These are phyloP conservation scores for Cladosporium sp. DNA, from an alignment of 2,329 filamentous ascomycete genomes.

Conservation along the genomic window DNA sequence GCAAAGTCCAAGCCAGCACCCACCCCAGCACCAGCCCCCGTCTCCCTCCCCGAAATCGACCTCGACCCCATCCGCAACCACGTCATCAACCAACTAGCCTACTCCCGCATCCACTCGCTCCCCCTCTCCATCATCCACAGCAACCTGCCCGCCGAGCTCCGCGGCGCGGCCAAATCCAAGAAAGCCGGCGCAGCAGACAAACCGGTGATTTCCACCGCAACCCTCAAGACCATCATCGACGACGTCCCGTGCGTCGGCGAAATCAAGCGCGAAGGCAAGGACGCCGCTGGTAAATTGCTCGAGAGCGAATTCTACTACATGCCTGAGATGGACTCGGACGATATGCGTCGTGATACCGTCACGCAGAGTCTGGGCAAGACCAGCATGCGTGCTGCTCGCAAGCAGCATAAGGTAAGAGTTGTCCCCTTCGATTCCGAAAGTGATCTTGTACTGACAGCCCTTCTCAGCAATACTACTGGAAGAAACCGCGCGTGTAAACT, in stretches of 20 bases:
- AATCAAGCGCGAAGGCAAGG: constrained; percentile 86
- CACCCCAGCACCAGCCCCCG: constrained; percentile 14
- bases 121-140: constrained; percentile 84
- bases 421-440: neutral
- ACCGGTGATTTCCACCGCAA: constrained; percentile 49
- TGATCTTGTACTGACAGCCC: constrained; percentile 11
- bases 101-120: constrained; percentile 84
- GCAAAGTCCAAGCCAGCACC: constrained; percentile 19
- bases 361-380: constrained; percentile 84
- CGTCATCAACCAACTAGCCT: constrained; percentile 90
- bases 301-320: constrained; percentile 98
- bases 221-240: constrained; percentile 68
- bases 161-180: constrained; percentile 29
- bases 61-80: constrained; percentile 65
- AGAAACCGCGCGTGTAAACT: constrained; percentile 47
- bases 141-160: constrained; percentile 66
- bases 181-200: constrained; percentile 20
- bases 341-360: constrained; percentile 72
- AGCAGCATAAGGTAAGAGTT: constrained; percentile 84
- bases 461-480: constrained; percentile 66
- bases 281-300: constrained; percentile 85
- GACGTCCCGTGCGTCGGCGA: constrained; percentile 75
- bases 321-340: constrained; percentile 77
- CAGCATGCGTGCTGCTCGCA: constrained; percentile 81
- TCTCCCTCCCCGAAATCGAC: constrained; percentile 16